These are phyloP conservation scores for Neurospora cerealis DNA, from an alignment of 495 filamentous ascomycete species.

Conservation along the genomic window DNA sequence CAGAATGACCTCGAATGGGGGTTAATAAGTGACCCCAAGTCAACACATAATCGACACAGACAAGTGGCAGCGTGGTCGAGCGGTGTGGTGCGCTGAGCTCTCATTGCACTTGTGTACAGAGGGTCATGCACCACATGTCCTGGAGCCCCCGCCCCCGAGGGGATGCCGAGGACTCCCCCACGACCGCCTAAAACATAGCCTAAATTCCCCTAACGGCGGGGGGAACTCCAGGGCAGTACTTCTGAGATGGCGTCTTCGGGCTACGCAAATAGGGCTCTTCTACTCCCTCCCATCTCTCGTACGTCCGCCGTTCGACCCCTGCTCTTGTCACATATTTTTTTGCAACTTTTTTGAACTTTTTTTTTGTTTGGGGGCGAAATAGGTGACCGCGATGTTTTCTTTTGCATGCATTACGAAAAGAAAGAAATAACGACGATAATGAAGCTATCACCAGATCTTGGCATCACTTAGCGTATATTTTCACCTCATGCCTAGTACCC, in stretches of 20 bases:
- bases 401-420: too few species aligned
- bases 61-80: neutral
- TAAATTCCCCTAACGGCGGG: neutral
- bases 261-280: neutral
- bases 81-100: neutral
- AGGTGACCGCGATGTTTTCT: too few species aligned
- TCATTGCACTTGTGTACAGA: neutral
- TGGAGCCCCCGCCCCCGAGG: neutral
- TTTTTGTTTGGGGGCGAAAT: neutral
- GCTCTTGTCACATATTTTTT: neutral
- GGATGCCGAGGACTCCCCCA: neutral
- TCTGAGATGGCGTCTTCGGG: neutral
- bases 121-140: neutral
- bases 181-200: neutral
- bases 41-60: neutral
- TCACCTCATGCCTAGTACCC: too few species aligned
- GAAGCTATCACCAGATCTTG: neutral
- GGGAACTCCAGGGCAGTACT: neutral
- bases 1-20: neutral
- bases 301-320: neutral
- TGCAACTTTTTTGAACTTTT: neutral
- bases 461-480: neutral
- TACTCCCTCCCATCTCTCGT: neutral
- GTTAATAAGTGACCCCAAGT: neutral
- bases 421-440: neutral